Evolutionary conservation across 2,329 filamentous ascomycete species (phyloP).

Genomic region (Fusarium equiseti): DNA sequence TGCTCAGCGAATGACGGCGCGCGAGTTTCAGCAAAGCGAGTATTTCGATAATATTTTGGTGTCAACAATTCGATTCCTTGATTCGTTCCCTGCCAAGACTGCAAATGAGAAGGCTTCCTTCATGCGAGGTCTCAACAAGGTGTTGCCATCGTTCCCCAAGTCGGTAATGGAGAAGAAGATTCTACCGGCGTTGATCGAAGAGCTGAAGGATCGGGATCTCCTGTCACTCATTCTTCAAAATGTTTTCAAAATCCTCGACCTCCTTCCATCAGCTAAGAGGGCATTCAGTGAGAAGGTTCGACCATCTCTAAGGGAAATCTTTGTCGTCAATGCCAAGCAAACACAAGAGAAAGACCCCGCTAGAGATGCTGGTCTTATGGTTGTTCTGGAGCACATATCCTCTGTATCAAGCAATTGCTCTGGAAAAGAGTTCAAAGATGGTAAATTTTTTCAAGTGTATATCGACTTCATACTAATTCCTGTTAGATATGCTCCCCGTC

Average conservation of each 20-base stretch:
- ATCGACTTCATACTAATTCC: not conserved
- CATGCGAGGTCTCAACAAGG: constrained; percentile 86
- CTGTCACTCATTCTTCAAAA: constrained; percentile 89
- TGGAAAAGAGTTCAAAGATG: constrained; percentile 94
- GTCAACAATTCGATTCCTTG: constrained; percentile 94
- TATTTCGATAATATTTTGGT: constrained; percentile 98
- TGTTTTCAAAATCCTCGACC: constrained; percentile 87
- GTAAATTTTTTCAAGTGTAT: constrained; percentile 59
- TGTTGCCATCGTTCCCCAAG: constrained; percentile 91
- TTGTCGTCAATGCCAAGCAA: constrained; percentile 72
- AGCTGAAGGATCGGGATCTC: constrained; percentile 91
- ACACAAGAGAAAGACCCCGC: constrained; percentile 80
- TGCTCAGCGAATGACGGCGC: constrained; percentile 86
- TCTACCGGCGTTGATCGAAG: constrained; percentile 87
- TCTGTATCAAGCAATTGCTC: constrained; percentile 83
- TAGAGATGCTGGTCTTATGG: constrained; percentile 91
- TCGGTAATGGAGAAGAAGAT: constrained; percentile 96
- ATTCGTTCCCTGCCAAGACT: constrained; percentile 91
- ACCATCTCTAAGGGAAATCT: constrained; percentile 86
- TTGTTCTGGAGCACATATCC: constrained; percentile 85
- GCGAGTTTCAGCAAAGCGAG: constrained; percentile 92
- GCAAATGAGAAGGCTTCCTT: constrained; percentile 91
- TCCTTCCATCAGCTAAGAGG: constrained; percentile 80
- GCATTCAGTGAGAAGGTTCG: constrained; percentile 88
- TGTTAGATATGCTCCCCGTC: constrained; percentile 85